These are phyloP conservation scores for Camptophora hylomeconis DNA, from an alignment of 2,329 filamentous ascomycete species.

Conservation along the genomic window DNA sequence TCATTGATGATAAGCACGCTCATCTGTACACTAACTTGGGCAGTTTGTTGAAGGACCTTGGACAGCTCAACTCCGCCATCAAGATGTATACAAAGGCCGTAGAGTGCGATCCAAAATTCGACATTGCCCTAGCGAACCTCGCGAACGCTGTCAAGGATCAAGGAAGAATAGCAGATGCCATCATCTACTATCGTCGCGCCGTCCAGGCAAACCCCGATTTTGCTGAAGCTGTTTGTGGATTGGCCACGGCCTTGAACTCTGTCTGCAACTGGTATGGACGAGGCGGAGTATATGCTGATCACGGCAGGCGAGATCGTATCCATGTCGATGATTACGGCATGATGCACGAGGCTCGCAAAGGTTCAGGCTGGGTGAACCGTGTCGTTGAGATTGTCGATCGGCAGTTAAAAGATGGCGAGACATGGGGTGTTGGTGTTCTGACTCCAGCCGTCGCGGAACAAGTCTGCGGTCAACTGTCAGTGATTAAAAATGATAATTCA, in stretches of 20 bases:
- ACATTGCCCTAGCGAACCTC: slow-evolving; percentile 90
- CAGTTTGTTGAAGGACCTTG: slow-evolving; percentile 89
- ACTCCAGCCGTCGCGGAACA: slow-evolving; percentile 37
- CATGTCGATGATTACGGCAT: slow-evolving; percentile 79
- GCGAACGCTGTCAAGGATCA: slow-evolving; percentile 98
- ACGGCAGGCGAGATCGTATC: slow-evolving; percentile 72
- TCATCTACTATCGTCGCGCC: slow-evolving; percentile 78
- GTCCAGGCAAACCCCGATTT: slow-evolving; percentile 90
- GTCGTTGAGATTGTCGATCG: slow-evolving; percentile 84
- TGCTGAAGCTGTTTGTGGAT: slow-evolving; percentile 88
- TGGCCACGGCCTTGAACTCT: slow-evolving; percentile 89
- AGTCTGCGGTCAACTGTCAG: slow-evolving; percentile 36
- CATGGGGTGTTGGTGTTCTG: slow-evolving; percentile 68
- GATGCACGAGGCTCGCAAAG: slow-evolving; percentile 57
- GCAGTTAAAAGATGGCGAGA: slow-evolving; percentile 73
- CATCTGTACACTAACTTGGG: slow-evolving; percentile 95
- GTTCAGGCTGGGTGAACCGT: slow-evolving; percentile 73
- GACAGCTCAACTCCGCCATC: slow-evolving; percentile 80
- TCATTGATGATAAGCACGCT: slow-evolving; percentile 76
- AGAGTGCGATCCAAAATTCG: slow-evolving; percentile 81
- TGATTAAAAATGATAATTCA: slow-evolving; percentile 21
- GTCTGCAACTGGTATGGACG: slow-evolving; percentile 90
- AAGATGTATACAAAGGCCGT: slow-evolving; percentile 96
- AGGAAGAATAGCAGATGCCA: slow-evolving; percentile 81
- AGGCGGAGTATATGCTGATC: slow-evolving; percentile 67